Evolutionary conservation across 306 rosid species (phyloP).

Genomic region (Canavalia gladiata): DNA sequence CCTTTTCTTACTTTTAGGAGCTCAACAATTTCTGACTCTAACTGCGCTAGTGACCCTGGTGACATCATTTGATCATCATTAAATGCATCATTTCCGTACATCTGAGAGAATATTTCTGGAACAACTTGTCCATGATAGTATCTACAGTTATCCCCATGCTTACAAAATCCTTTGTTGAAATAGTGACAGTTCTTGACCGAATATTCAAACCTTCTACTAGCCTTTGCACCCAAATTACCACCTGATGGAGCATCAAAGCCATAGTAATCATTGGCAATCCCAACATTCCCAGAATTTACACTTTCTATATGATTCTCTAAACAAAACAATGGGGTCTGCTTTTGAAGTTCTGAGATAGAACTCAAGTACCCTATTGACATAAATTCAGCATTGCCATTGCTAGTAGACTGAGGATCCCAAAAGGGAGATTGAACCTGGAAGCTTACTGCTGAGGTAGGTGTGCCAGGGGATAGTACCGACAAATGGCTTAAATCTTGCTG

Average conservation of each 20-base stretch:
- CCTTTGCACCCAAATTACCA: conserved; percentile 45
- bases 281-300: conserved; percentile 41
- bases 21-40: conserved; percentile 78
- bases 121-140: conserved; percentile 64
- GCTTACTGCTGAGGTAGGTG: conserved; percentile 40
- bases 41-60: conserved; percentile 66
- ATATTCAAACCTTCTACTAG: conserved; percentile 57
- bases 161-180: conserved; percentile 82
- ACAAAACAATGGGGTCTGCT: conserved; percentile 48
- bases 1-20: conserved; percentile 75
- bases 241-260: conserved; percentile 49
- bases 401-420: conserved; percentile 56
- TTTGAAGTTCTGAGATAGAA: conserved; percentile 57
- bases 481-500: conserved; percentile 42
- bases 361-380: conserved; percentile 48
- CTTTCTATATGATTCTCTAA: conserved; percentile 63
- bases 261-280: conserved; percentile 49
- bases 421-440: conserved; percentile 48
- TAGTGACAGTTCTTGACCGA: conserved; percentile 76
- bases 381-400: conserved; percentile 50
- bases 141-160: conserved; percentile 79
- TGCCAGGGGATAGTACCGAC: conserved; percentile 40
- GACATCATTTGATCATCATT: conserved; percentile 63
- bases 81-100: conserved; percentile 50
- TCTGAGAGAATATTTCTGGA: conserved; percentile 53